Base-by-base conservation (phyloP, 2,329 filamentous ascomycete species). In the Ophiostoma angusticollis region DNA sequence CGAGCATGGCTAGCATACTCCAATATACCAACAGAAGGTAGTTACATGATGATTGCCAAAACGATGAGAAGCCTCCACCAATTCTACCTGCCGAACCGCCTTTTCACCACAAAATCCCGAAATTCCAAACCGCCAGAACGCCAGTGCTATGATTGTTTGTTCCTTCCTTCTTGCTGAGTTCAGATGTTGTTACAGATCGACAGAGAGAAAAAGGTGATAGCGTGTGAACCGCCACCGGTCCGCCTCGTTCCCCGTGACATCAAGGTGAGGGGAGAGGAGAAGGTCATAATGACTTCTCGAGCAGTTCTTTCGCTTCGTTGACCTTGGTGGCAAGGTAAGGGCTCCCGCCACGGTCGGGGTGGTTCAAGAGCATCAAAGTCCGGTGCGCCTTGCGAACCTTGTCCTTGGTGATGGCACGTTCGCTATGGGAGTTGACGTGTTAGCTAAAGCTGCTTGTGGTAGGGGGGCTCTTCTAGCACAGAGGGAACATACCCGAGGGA, bases 321-420 rank as follows among this genome's bases (percentile, higher is more conserved):
- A 98, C 82, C 62, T 98, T 98, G 39, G 87, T 95, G 12, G 91
- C 91, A 31, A 98, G 66, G 58, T 96, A 98, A 7, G 91, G 91
- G 56, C 86, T 95, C 28, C 91, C 91, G 49, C 91, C 91, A 56
- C 91, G 82, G 69, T 98, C 91, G 47, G 91, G 91, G 61, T 98
- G 91, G 69, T 98, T 98, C 49, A 94, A 70, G 41, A 98, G 76
- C 89, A 98, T 98, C 49, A 96, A 76, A 39, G 80, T 85, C 47
- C 91, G 80, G 63, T 98, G 91, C 51, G 87, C 85, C 65, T 95
- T 95, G 57, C 91, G 84, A 52, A 98, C 69, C 57, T 93, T 91
- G 33, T 96, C 89, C 63, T 93, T 93, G 43, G 80, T 91, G 45
- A 95, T 58, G 51, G 78, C 76, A 46, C 86, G 76, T 64, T 98